Evolutionary conservation across 169 alveolate genomes (phyloP).

Genomic region (Amoebophrya sp.): DNA sequence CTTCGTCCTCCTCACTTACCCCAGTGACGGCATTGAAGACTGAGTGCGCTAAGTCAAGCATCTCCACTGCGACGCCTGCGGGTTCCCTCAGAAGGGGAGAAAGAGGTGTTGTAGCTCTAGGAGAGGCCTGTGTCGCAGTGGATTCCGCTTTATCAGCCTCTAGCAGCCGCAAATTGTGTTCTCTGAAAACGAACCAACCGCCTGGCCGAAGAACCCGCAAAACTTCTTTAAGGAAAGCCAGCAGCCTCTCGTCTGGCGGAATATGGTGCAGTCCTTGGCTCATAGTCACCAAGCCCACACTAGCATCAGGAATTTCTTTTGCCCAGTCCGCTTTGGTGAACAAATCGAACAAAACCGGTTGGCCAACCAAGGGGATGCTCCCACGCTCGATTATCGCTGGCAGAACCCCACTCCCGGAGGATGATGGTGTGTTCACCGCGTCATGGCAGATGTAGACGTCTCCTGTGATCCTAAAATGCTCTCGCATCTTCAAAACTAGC

Average conservation of each 20-base stretch:
- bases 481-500: not conserved
- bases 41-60: not conserved
- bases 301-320: not conserved
- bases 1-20: not conserved
- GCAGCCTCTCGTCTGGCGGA: not conserved
- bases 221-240: not conserved
- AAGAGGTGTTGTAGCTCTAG: not conserved
- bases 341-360: not conserved
- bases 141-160: too few relatives aligned
- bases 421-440: not conserved
- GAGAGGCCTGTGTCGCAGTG: not conserved
- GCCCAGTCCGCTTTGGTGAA: not conserved
- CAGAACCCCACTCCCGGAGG: not conserved
- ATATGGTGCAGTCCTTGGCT: not conserved
- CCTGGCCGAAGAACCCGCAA: not conserved
- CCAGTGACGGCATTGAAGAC: not conserved
- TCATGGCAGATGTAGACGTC: not conserved
- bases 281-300: not conserved
- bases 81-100: not conserved
- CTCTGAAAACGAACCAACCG: not conserved
- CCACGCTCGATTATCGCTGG: not conserved
- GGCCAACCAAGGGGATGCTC: not conserved
- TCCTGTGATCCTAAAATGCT: not conserved
- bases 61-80: not conserved
- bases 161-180: not conserved